Base-by-base conservation (phyloP, 179 eudicot genomes). In the Beta macrorhiza region DNA sequence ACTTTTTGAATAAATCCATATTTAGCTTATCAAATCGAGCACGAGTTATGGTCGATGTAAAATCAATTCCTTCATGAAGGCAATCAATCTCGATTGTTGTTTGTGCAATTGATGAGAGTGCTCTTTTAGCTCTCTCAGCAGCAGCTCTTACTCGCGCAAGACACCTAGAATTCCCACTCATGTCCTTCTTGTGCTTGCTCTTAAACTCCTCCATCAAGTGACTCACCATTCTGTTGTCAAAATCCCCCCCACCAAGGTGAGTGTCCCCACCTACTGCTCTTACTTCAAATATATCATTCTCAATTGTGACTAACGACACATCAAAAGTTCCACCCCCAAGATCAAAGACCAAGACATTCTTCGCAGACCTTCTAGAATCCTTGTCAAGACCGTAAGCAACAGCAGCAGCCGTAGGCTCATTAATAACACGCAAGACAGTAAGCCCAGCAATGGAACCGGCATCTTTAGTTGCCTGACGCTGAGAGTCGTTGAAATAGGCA, bases 31-130 rank as follows among this genome's bases (percentile, higher is more conserved):
- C 79, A 62, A 76, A 76, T 51, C 74, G 22, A 7, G 51, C 73
- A 53, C 80, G 80, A 17, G 80, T 49, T 51, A 78, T 15, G 13
- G 16, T 52, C 8, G 72, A 78, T 17, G 25, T 65, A 52, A 78
- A 78, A 37, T 78, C 73, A 67, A 19, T 52, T 6, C 74, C 80
- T 14, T 78, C 74, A 22, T 6, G 17, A 78, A 78, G 64, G 47
- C 47, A 67, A 16, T 78, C 80, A 11, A 78, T 37, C 63, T 67
- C 81, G 16, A 78, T 32, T 25, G 53, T 37, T 15, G 81, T 78
- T 16, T 78, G 51, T 9, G 51, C 19, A 32, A 29, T 17, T 4
- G 53, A 67, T 32, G 74, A 68, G 5, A 53, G 64, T 11, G 14
- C 6, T 32, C 74, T 32, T 32, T 62, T 62, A 20, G 67, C 67